Evolutionary conservation across 108 stramenopile species (phyloP), one percentile per base, ranked within the genome.

Genomic region (Cylindrotheca closterium): DNA sequence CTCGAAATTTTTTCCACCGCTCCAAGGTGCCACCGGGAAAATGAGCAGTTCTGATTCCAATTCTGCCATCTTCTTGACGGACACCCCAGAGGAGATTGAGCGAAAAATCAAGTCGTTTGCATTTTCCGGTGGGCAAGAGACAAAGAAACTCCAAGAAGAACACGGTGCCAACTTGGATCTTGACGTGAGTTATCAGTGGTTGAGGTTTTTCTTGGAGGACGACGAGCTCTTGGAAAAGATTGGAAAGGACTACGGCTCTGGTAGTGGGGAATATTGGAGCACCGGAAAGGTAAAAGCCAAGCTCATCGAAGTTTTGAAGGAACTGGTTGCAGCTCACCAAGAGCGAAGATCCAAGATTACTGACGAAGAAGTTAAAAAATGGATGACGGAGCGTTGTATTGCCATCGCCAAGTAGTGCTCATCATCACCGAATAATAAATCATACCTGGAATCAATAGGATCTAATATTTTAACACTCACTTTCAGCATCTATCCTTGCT

Each of bases 1-100:
- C 70, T 96, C 93, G 65, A 98, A 97, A 64, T 99, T 99, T 85
- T 99, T 99, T 73, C 97, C 98, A 7, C 94, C 97, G 0, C 80
- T 99, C 12, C 96, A 98, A 83, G 97, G 97, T 25, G 92, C 96
- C 34, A 55, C 76, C 48, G 96, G 97, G 21, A 99, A 99, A 77
- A 99, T 99, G 99, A 83, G 79, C 47, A 80, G 87, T 50, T 88
- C 85, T 30, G 81, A 89, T 60, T 66, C 69, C 34, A 91, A 90
- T 49, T 89, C 88, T 42, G 96, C 99, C 28, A 94, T 99, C 33
- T 98, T 94, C 68, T 85, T 99, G 45, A 98, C 97, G n/a, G 99
- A 99, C 71, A 81, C 94, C 21, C 70, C 87, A 8, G 87, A 91
- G 28, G 79, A 90, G 25, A 95, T 96, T 68, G 77, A 83, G 56